phyloP scores from a whole-genome alignment of 352 stramenopile genomes.

The Phytophthora hybrid region DNA sequence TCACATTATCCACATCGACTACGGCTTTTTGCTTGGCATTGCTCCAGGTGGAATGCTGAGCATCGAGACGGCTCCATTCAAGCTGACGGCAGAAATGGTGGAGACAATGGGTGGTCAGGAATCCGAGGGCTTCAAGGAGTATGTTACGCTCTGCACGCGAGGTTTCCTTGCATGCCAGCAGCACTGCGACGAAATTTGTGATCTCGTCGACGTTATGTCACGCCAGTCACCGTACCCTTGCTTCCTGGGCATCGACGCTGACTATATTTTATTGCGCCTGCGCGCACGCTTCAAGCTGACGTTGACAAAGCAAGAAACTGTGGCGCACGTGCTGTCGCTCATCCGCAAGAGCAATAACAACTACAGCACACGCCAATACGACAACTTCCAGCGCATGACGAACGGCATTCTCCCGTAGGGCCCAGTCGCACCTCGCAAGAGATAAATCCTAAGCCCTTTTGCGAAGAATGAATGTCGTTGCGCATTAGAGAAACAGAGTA shows the following conservation, averaged over 20 bases:
- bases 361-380: constrained; percentile 94
- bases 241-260: constrained; percentile 90
- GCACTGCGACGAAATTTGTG: constrained; percentile 95
- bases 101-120: constrained; percentile 96
- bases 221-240: constrained; percentile 97
- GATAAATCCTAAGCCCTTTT: constrained; percentile 16
- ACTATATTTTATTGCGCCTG: constrained; percentile 88
- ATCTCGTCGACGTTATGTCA: constrained; percentile 98
- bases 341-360: constrained; percentile 94
- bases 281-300: constrained; percentile 90
- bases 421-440: constrained; percentile 10
- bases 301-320: constrained; percentile 89
- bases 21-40: constrained; percentile 99
- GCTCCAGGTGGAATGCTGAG: constrained; percentile 98
- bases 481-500: constrained; percentile 22
- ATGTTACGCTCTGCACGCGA: constrained; percentile 97
- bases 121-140: constrained; percentile 95
- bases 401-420: constrained; percentile 93
- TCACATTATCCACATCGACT: constrained; percentile 99
- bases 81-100: constrained; percentile 99
- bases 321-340: constrained; percentile 91
- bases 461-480: constrained; percentile 18
- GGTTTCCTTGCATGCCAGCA: constrained; percentile 97
- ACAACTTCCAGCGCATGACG: constrained; percentile 95
- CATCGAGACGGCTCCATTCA: constrained; percentile 99